Evolutionary conservation across 2,329 filamentous ascomycete species (phyloP), one percentile per base, ranked within the genome.

Genomic region (Emericellopsis cladophorae): DNA sequence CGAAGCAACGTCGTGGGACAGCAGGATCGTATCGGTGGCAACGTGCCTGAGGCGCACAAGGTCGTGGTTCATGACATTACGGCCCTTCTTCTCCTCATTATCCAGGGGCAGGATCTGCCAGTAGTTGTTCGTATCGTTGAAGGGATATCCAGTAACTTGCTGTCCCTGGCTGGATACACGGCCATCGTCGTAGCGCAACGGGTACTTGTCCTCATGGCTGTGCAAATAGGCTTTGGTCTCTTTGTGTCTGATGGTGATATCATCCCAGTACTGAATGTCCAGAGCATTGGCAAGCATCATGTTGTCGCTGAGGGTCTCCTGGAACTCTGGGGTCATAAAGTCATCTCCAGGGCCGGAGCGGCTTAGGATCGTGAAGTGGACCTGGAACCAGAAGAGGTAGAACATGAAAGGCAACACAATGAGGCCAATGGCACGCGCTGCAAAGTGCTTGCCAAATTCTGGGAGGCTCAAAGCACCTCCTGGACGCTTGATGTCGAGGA

Each of bases 351-450:
- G 90, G 31, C 92, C 92, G 40, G 92, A 96, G 45, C 81, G 76
- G 49, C 68, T 82, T 46, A 98, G 73, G 52, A 98, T 86, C 36
- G 86, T 74, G 61, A 98, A 98, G 66, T 98, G 92, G 24, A 98
- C 89, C 72, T 98, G 92, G 80, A 98, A 98, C 92, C 92, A 98
- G 73, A 98, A 96, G 37, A 98, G 76, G 64, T 98, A 98, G 65
- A 98, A 93, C 55, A 96, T 71, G 71, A 98, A 95, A 12, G 92
- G 92, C 50, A 96, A 76, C 49, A 95, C 59, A 51, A 96, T 86
- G 42, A 98, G 70, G 12, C 84, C 89, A 48, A 93, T 68, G n/a
- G 81, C 76, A 40, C 92, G 84, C 46, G 92, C 92, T 32, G 68
- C 75, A 58, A 98, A 93, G 64, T 98, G 92, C 67, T 93, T 90